Evolutionary conservation across 495 filamentous ascomycete genomes (phyloP).

Genomic region (Lindgomyces ingoldianus): DNA sequence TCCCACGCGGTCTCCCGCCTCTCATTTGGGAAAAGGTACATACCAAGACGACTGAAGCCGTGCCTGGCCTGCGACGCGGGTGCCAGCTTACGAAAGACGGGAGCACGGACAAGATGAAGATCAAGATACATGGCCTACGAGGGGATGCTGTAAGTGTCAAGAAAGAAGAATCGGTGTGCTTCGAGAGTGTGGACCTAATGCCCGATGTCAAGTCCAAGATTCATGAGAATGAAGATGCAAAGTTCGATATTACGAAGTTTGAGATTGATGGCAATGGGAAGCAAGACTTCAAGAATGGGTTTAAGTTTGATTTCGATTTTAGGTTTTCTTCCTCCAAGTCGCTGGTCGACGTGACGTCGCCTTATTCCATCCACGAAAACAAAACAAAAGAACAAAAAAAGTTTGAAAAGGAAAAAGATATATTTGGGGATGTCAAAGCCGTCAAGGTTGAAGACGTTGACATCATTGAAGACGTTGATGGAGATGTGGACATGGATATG

Average conservation of each 20-base stretch:
- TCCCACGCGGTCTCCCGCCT: constrained; percentile 31
- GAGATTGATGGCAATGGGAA: no score
- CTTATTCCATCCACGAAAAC: neutral
- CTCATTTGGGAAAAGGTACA: constrained; percentile 37
- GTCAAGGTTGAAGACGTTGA: neutral
- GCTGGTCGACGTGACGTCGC: neutral
- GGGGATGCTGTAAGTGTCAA: neutral
- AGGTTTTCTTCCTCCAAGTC: neutral
- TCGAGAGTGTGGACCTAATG: neutral
- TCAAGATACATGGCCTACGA: neutral
- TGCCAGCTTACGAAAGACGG: neutral
- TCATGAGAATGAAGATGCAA: neutral
- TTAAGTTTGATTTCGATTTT: neutral
- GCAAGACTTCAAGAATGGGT: neutral
- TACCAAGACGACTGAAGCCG: constrained; percentile 6
- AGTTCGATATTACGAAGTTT: neutral
- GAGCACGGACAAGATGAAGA: neutral
- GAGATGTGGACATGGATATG: neutral
- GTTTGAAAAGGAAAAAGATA: neutral
- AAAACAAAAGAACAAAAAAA: neutral
- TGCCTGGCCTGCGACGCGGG: neutral
- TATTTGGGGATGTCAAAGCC: neutral
- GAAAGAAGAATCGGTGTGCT: neutral
- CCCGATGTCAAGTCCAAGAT: constrained; percentile 3
- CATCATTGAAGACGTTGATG: neutral